Base-by-base conservation (phyloP, 2,329 filamentous ascomycete species). In the Penicillium sclerotigenum region DNA sequence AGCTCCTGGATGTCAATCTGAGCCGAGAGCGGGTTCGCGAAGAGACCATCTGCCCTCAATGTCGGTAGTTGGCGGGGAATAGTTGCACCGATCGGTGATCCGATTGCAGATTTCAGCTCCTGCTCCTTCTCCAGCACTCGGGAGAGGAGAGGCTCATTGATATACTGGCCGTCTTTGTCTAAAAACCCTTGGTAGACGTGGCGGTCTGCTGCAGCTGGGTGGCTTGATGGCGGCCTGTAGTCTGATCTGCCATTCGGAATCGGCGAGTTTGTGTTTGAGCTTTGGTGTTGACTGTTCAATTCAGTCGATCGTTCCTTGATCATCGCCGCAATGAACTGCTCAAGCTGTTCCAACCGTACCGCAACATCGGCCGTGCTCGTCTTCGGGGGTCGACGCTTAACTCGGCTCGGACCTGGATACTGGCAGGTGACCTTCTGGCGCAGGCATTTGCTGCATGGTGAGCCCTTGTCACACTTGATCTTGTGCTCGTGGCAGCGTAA, bases 401-500 rank as follows among this genome's bases (percentile, higher is more conserved):
- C 54, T 38, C 55, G 56, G 22, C 45, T 62, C 0, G 59, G 61
- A 3, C 65, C 65, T 0, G 67, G 67, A 33, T 69, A 69, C 9
- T 61, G 57, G 34, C 68, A 70, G 16, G 55, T 6, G 5, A 58
- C 51, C 14, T 62, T 64, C 2, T 56, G 45, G n/a, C 59, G 62
- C 8, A 56, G 16, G 33, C 68, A 70, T 34, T 59, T 59, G 36
- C 46, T 52, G 48, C 68, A 70, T 41, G 68, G 68, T 5, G 47
- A 26, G 5, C 34, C 48, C 38, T 61, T 68, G 52, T 70, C 64
- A 42, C 68, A 70, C 10, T 62, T 59, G 29, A 70, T 64, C 38
- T 70, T 70, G 37, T 68, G 63, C 45, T 66, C 62, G 31, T 70
- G 68, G 54, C 68, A 70, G 33, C 66, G 64, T 28, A 70, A 47